A percentile compares a stretch with the other conserved stretches of the same genome.
phyloP scores from a whole-genome alignment of 108 stramenopile genomes.

The Pelagomonas calceolata region DNA sequence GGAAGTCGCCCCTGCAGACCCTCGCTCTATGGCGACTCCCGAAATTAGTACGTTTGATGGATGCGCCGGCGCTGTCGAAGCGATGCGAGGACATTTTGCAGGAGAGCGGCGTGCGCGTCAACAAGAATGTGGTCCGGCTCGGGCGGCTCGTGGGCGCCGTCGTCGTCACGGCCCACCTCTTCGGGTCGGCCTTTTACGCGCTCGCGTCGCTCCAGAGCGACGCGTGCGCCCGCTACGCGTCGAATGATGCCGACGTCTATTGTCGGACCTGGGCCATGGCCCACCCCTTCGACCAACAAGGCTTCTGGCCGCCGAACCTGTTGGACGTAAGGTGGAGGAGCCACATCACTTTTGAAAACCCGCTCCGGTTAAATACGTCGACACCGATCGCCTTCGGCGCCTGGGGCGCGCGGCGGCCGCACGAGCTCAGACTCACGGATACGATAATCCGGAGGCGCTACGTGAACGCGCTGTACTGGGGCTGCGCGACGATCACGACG shows the following conservation, averaged over 20 bases:
- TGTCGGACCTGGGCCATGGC: background rate
- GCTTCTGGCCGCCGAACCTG: background rate
- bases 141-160: conserved; percentile 29
- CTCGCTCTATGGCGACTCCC: conserved; percentile 34
- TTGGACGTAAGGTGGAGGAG: background rate
- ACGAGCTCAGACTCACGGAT: conserved; percentile 13
- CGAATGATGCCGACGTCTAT: background rate
- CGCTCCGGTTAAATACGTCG: too few species aligned
- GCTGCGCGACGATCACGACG: conserved; percentile 43
- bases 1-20: conserved; percentile 29
- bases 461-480: conserved; percentile 41
- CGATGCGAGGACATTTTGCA: conserved; percentile 22
- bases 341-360: too few species aligned
- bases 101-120: conserved; percentile 28
- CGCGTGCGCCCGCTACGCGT: conserved; percentile 10
- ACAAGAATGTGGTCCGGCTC: conserved; percentile 34
- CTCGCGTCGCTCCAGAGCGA: conserved; percentile 25
- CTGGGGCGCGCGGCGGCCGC: background rate
- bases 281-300: background rate
- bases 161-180: conserved; percentile 29
- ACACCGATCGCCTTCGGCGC: too few species aligned
- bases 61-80: conserved; percentile 17
- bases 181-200: conserved; percentile 33
- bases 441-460: conserved; percentile 30
- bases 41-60: conserved; percentile 28